phyloP scores from a whole-genome alignment of 257 asterid genomes.

The Solanum okadae region DNA sequence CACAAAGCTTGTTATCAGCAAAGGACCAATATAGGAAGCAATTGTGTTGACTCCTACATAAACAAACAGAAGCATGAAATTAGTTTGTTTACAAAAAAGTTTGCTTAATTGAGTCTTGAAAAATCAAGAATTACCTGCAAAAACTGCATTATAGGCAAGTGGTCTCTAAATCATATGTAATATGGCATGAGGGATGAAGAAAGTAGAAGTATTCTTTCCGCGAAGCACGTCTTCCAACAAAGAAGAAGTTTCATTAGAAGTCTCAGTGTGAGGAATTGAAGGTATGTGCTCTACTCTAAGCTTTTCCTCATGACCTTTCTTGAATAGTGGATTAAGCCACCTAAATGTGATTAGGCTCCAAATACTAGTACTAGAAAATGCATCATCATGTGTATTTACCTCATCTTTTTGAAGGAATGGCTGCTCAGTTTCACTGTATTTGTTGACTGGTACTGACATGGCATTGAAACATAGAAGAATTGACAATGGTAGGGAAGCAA shows the following conservation, averaged over 20 bases:
- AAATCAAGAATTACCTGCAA: slow-evolving; percentile 52
- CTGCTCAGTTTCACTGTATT: slow-evolving; percentile 15
- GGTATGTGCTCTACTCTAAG: slow-evolving; percentile 50
- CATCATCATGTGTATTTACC: slow-evolving; percentile 12
- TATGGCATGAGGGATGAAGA: slow-evolving; percentile 32
- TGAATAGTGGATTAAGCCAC: slow-evolving; percentile 78
- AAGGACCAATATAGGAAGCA: slow-evolving; percentile 72
- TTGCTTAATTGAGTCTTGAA: too few species aligned
- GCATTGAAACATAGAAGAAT: slow-evolving; percentile 34
- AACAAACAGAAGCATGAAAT: background rate
- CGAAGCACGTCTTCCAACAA: slow-evolving; percentile 52
- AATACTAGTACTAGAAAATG: slow-evolving; percentile 52
- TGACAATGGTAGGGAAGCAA: slow-evolving; percentile 43
- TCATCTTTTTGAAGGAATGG: slow-evolving; percentile 33
- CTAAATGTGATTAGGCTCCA: slow-evolving; percentile 58
- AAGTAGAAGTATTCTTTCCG: slow-evolving; percentile 24
- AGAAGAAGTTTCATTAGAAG: slow-evolving; percentile 53
- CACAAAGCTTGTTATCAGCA: slow-evolving; percentile 68
- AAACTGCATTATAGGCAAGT: slow-evolving; percentile 50
- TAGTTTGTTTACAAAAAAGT: background rate
- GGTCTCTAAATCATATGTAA: slow-evolving; percentile 30
- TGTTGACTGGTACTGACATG: slow-evolving; percentile 2
- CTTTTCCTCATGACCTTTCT: slow-evolving; percentile 37
- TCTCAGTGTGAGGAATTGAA: slow-evolving; percentile 42
- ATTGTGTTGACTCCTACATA: slow-evolving; percentile 55